Evolutionary conservation across 805 yeast species (phyloP).

Genomic region (Barnettozyma vustinii): DNA sequence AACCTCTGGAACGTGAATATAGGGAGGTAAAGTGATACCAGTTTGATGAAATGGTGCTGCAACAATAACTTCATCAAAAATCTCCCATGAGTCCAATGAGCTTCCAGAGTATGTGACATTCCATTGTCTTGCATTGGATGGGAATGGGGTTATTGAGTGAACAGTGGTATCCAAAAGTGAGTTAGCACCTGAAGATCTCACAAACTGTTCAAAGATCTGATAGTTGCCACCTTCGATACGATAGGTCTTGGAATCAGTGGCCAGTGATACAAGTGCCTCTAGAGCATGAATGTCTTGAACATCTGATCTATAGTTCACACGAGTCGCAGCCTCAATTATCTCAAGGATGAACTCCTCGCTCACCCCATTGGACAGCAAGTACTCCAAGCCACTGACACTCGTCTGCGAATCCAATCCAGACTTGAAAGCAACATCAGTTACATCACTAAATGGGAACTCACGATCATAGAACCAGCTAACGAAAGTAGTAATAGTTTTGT

Average conservation of each 20-base stretch:
- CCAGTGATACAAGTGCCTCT: constrained; percentile 35
- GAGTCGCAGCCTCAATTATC: constrained; percentile 35
- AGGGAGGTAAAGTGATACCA: constrained; percentile 17
- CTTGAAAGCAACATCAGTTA: constrained; percentile 6
- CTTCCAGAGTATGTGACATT: constrained; percentile 8
- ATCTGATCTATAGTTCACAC: constrained; percentile 41
- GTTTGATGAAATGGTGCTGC: constrained; percentile 38
- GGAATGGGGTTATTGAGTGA: constrained; percentile 10
- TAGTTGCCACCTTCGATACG: constrained; percentile 41
- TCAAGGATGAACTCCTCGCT: constrained; percentile 25
- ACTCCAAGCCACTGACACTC: constrained; percentile 21
- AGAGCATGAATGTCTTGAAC: constrained; percentile 38
- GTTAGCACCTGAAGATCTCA: constrained; percentile 31
- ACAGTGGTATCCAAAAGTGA: constrained; percentile 29
- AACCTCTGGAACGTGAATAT: constrained; percentile 14
- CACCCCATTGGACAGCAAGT: constrained; percentile 22
- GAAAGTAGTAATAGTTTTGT: constrained; percentile 24
- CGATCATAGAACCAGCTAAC: constrained; percentile 26
- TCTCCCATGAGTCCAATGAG: constrained; percentile 6
- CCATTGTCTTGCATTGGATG: constrained; percentile 8
- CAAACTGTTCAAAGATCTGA: constrained; percentile 36
- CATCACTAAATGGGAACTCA: constrained; percentile 32
- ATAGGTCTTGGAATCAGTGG: constrained; percentile 30
- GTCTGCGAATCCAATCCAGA: constrained; percentile 27
- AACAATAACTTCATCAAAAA: constrained; percentile 39